phyloP scores from a whole-genome alignment of 2,329 filamentous ascomycete genomes.

The Sodiomyces alkalinus region DNA sequence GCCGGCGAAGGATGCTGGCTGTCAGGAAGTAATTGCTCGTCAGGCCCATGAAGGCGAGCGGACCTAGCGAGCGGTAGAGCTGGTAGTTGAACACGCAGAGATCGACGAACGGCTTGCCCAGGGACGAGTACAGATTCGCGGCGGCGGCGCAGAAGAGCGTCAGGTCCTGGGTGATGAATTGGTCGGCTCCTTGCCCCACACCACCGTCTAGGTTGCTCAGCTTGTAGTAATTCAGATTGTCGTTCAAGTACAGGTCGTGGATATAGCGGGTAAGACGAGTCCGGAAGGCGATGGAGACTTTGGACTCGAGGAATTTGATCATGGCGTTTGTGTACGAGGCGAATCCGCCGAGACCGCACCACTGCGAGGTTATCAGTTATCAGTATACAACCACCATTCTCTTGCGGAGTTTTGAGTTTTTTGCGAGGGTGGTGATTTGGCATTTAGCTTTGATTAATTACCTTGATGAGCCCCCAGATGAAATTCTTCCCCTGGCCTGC shows the following conservation, averaged over 20 bases:
- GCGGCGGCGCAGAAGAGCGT: constrained; percentile 90
- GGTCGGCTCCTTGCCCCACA: constrained; percentile 80
- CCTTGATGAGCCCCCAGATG: constrained; percentile 73
- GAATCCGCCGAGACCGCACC: constrained; percentile 85
- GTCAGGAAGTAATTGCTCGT: constrained; percentile 90
- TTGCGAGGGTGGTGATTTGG: no score
- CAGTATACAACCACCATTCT: no score
- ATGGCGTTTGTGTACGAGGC: constrained; percentile 97
- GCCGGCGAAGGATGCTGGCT: constrained; percentile 69
- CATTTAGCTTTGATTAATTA: no score
- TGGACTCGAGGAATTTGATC: constrained; percentile 97
- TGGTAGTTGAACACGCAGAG: constrained; percentile 97
- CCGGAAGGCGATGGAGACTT: constrained; percentile 95
- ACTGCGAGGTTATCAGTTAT: constrained; percentile 38
- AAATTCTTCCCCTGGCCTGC: constrained; percentile 84
- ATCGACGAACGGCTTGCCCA: constrained; percentile 97
- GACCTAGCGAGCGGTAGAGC: constrained; percentile 79
- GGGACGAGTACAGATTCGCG: constrained; percentile 82
- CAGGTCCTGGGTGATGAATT: constrained; percentile 94
- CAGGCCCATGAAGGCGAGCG: constrained; percentile 71
- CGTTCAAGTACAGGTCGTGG: constrained; percentile 89
- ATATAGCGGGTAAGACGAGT: constrained; percentile 92
- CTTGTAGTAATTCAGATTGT: constrained; percentile 94
- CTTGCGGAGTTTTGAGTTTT: no score
- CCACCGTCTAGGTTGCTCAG: constrained; percentile 85